phyloP scores from a whole-genome alignment of 2,329 filamentous ascomycete genomes.

The Pseudocercospora fijiensis region DNA sequence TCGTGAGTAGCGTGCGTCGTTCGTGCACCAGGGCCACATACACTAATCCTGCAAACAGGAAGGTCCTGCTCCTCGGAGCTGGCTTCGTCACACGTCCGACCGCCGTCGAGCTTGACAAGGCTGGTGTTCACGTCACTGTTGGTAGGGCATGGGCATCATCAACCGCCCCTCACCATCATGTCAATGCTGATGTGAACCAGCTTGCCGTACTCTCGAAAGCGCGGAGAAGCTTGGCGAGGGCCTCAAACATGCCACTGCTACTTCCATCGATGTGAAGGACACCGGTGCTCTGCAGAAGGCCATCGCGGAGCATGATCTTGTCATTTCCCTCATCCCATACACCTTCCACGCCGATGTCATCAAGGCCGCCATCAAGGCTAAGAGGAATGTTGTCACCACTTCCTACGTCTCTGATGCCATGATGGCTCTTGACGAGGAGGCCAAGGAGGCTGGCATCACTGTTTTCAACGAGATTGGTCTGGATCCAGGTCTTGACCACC shows the following conservation, averaged over 20 bases:
- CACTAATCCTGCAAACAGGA: constrained; percentile 27
- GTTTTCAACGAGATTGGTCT: constrained; percentile 95
- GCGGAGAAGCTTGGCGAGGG: constrained; percentile 73
- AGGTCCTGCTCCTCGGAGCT: constrained; percentile 53
- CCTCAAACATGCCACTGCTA: constrained; percentile 69
- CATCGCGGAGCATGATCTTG: constrained; percentile 64
- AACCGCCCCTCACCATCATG: background rate
- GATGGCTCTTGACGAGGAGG: constrained; percentile 78
- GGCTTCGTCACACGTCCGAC: constrained; percentile 59
- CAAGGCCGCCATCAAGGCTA: constrained; percentile 86
- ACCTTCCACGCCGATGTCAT: constrained; percentile 85
- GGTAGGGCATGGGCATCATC: constrained; percentile 43
- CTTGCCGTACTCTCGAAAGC: constrained; percentile 75
- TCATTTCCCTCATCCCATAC: constrained; percentile 76
- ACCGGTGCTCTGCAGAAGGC: constrained; percentile 74
- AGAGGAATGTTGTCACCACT: constrained; percentile 96
- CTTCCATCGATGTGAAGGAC: constrained; percentile 82
- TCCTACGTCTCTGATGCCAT: constrained; percentile 91
- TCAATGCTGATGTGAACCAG: constrained; percentile 44
- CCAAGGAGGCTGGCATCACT: constrained; percentile 88
- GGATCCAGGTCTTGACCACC: constrained; percentile 71
- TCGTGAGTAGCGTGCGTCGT: constrained; percentile 3
- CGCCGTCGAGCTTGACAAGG: constrained; percentile 58
- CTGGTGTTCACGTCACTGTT: constrained; percentile 58
- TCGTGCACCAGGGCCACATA: background rate